phyloP scores from a whole-genome alignment of 768 basidiomycete genomes.

The Boletus insuetus region DNA sequence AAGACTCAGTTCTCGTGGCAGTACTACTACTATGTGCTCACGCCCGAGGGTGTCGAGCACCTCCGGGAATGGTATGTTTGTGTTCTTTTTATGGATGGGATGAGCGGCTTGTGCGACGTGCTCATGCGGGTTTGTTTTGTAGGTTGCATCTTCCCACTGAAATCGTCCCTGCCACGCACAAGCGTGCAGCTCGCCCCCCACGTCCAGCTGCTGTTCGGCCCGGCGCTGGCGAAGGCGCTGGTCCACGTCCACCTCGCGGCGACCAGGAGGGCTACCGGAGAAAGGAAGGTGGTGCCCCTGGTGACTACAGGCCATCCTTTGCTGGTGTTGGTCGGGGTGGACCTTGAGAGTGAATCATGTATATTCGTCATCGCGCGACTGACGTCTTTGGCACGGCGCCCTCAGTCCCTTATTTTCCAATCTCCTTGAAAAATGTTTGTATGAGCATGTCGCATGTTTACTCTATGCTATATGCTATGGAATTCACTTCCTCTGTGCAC shows the following conservation, averaged over 20 bases:
- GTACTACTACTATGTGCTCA: conserved; percentile 97
- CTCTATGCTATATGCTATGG: conserved; percentile 14
- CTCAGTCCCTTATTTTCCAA: background rate
- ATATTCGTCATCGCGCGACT: background rate
- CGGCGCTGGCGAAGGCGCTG: conserved; percentile 69
- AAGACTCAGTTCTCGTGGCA: conserved; percentile 99
- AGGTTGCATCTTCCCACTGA: conserved; percentile 94
- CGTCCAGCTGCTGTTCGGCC: conserved; percentile 76
- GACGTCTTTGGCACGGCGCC: background rate
- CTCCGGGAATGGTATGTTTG: conserved; percentile 75
- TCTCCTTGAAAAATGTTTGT: conserved; percentile 18
- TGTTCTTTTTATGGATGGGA: background rate
- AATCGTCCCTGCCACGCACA: conserved; percentile 97
- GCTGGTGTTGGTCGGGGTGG: conserved; percentile 87
- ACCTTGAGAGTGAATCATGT: conserved; percentile 63
- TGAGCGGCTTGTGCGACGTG: background rate
- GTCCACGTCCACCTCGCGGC: conserved; percentile 86
- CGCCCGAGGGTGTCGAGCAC: conserved; percentile 95
- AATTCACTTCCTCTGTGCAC: background rate
- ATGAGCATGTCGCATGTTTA: conserved; percentile 30
- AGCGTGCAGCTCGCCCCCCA: conserved; percentile 87
- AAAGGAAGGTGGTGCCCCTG: conserved; percentile 85
- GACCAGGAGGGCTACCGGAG: conserved; percentile 88
- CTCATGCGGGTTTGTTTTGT: background rate
- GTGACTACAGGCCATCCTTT: conserved; percentile 87